phyloP scores from a whole-genome alignment of 768 basidiomycete genomes.

The Dacryopinax primogenitus region DNA sequence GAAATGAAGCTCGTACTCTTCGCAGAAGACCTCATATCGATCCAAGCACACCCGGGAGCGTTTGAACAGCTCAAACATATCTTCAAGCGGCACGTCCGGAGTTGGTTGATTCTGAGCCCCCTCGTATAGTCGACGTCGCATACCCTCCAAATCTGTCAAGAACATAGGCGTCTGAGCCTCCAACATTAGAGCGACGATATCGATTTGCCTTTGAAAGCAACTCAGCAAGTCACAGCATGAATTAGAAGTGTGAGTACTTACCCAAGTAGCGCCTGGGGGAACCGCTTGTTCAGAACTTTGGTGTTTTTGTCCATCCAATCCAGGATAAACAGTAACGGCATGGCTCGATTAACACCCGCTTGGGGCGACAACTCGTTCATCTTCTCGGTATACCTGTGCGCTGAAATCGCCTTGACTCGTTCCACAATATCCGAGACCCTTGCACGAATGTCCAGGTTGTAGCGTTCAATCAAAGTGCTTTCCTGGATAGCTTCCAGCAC shows the following conservation, averaged over 20 bases:
- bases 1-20: conserved; percentile 42
- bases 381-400: conserved; percentile 49
- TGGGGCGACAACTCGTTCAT: conserved; percentile 44
- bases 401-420: conserved; percentile 46
- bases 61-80: conserved; percentile 77
- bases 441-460: conserved; percentile 57
- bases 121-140: conserved; percentile 63
- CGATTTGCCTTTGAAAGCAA: conserved; percentile 41
- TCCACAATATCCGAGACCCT: conserved; percentile 57
- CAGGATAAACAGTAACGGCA: conserved; percentile 71
- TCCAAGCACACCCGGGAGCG: conserved; percentile 57
- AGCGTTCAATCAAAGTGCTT: conserved; percentile 56
- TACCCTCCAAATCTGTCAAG: conserved; percentile 50
- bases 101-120: conserved; percentile 78
- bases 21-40: conserved; percentile 74
- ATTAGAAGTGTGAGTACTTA: conserved; percentile 28
- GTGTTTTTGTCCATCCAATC: conserved; percentile 80
- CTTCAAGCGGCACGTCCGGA: conserved; percentile 77
- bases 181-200: conserved; percentile 63
- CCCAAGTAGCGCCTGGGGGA: conserved; percentile 72
- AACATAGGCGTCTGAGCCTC: conserved; percentile 54
- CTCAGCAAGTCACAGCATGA: neutral
- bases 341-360: conserved; percentile 67
- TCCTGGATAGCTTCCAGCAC: conserved; percentile 61
- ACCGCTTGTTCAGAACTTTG: conserved; percentile 74